These are phyloP conservation scores for Trifolium pratense DNA, from an alignment of 306 rosid genomes.

Conservation along the genomic window DNA sequence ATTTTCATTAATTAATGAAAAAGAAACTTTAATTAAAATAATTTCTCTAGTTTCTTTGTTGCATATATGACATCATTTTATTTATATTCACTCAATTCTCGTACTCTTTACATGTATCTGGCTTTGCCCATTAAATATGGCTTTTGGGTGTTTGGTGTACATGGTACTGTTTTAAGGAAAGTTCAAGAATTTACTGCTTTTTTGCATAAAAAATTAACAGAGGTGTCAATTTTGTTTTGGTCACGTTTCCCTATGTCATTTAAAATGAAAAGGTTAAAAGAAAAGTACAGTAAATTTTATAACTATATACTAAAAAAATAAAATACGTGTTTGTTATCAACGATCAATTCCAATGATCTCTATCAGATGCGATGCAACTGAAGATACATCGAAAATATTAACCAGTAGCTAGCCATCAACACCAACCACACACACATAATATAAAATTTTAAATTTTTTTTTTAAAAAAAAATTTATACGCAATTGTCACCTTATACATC, in stretches of 20 bases:
- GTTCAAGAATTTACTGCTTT: slow-evolving; percentile 26
- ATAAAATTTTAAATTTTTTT: too few relatives aligned
- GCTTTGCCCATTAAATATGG: neutral
- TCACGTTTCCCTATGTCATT: slow-evolving; percentile 28
- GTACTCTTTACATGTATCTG: neutral
- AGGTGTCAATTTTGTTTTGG: slow-evolving; percentile 9
- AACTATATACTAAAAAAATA: neutral
- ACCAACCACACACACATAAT: neutral
- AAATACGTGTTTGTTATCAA: neutral
- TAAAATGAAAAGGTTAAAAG: neutral
- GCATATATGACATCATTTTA: neutral
- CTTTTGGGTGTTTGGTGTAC: neutral
- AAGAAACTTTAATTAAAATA: too few relatives aligned
- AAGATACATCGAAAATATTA: neutral
- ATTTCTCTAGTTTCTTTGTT: neutral
- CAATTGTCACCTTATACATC: too few relatives aligned
- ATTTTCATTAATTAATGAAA: too few relatives aligned
- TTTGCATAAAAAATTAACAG: slow-evolving; percentile 14
- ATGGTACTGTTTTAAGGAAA: slow-evolving; percentile 2
- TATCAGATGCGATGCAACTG: neutral
- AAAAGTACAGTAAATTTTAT: neutral
- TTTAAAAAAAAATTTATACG: too few relatives aligned
- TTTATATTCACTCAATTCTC: neutral
- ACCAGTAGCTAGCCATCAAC: neutral
- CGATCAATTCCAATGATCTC: neutral